Percentiles rank a stretch among this genome's conserved stretches.
phyloP scores from a whole-genome alignment of 306 rosid genomes.

The peach (Prunus persica) region DNA sequence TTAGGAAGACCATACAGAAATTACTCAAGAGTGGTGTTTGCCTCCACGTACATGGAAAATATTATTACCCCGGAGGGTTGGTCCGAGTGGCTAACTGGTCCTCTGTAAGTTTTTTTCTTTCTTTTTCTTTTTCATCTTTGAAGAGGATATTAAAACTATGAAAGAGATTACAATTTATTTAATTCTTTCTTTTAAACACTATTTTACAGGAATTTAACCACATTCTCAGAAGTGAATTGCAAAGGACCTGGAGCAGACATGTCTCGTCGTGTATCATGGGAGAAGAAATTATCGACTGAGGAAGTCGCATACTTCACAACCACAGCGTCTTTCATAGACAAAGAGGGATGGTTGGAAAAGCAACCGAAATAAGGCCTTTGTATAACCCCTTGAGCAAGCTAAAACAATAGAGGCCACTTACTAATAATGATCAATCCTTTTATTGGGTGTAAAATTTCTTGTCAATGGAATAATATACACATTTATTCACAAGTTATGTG shows the following conservation, averaged over 20 bases:
- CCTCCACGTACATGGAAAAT: not conserved
- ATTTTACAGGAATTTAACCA: conserved; percentile 5
- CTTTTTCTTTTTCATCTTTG: not conserved
- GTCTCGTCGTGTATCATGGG: conserved; percentile 14
- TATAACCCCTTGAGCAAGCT: no score
- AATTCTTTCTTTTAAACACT: not conserved
- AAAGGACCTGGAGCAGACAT: conserved; percentile 11
- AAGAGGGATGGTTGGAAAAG: conserved; percentile 18
- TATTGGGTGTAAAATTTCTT: no score
- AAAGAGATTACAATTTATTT: not conserved
- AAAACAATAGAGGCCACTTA: no score
- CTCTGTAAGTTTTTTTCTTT: not conserved
- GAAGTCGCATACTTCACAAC: not conserved
- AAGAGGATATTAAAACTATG: not conserved
- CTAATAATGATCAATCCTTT: not conserved
- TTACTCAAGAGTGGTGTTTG: conserved; percentile 4
- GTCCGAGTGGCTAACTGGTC: not conserved
- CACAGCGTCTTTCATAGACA: conserved; percentile 11
- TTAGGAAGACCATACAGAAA: conserved; percentile 14
- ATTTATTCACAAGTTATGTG: no score
- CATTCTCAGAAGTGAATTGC: conserved; percentile 17
- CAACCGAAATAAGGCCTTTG: not conserved
- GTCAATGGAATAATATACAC: no score
- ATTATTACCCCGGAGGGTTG: conserved; percentile 9
- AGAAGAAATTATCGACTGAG: not conserved